Evolutionary conservation across 306 rosid genomes (phyloP).

Genomic region (Sesbania bispinosa): DNA sequence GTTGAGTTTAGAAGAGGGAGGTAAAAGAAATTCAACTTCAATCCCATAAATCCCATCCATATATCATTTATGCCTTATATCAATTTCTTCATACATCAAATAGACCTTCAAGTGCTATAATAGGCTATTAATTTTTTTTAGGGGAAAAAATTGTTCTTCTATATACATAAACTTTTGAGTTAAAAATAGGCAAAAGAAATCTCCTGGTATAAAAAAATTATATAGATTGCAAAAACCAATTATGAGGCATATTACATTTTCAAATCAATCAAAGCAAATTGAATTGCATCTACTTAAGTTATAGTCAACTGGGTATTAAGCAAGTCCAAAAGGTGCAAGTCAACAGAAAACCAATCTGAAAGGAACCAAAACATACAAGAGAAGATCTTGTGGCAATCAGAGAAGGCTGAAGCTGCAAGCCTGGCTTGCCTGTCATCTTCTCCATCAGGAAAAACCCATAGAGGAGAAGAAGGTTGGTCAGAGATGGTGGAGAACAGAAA

Average conservation of each 20-base stretch:
- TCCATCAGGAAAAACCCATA: conserved; percentile 59
- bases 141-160: not conserved
- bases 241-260: not conserved
- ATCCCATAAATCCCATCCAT: not conserved
- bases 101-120: not conserved
- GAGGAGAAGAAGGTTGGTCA: conserved; percentile 67
- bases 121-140: not conserved
- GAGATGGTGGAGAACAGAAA: conserved; percentile 38
- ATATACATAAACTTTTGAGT: not conserved
- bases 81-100: not conserved
- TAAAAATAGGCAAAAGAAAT: not conserved
- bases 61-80: not conserved
- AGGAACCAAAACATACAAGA: conserved; percentile 49
- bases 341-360: not conserved
- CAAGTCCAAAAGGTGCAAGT: conserved; percentile 4
- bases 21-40: conserved; percentile 4
- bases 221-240: not conserved
- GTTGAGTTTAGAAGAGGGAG: conserved; percentile 16
- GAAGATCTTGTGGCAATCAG: conserved; percentile 38
- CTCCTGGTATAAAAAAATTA: not conserved
- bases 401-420: conserved; percentile 35
- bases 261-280: conserved; percentile 8
- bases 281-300: not conserved
- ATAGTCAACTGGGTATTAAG: not conserved
- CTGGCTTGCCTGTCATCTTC: conserved; percentile 33